Base-by-base conservation (phyloP, 2,329 filamentous ascomycete species). In the Penicillium sp. region DNA sequence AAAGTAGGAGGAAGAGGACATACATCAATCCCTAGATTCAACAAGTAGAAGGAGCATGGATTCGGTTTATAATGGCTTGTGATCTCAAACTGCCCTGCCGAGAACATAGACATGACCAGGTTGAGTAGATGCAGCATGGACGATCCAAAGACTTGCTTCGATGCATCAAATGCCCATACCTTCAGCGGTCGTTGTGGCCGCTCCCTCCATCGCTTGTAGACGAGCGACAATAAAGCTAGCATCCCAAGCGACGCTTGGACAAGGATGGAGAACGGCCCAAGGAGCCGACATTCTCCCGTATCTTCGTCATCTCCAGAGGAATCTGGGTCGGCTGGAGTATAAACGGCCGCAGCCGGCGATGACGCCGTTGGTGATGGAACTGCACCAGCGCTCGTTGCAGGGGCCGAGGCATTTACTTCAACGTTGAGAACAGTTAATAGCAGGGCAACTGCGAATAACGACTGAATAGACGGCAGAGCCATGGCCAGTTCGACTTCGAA, bases 141-240 rank as follows among this genome's bases (percentile, higher is more conserved):
- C 31, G 93, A 96, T 23, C 95, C 95, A 72, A 98, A 91, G 58
- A 99, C 92, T 82, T 99, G 95, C 82, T 99, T 99, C 35, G 92
- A 96, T 26, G 89, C 95, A 75, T 99, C 95, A 76, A 98, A 99
- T 77, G 91, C 93, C 94, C 95, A 99, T 67, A 99, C 93, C 84
- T 96, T 96, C 73, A 98, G 74, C 1, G 94, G 94, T 59, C 95
- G 86, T 76, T 97, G 94, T 1, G 95, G 94, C 61, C 91, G 86
- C 79, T 99, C 95, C 67, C 91, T 87, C 88, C 91, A 97, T 69
- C 95, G 86, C 82, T 99, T 99, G 82, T 88, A 96, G 7, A 98
- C 94, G 53, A 99, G 85, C 1, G 93, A 91, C 58, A 94, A 82
- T 56, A 98, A 81, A 8, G 95, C 95, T 60, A 97, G 82, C 19